Percentiles rank a stretch among this genome's conserved stretches.
Evolutionary conservation across 257 asterid genomes (phyloP).

Genomic region (Cynanchum wilfordii): DNA sequence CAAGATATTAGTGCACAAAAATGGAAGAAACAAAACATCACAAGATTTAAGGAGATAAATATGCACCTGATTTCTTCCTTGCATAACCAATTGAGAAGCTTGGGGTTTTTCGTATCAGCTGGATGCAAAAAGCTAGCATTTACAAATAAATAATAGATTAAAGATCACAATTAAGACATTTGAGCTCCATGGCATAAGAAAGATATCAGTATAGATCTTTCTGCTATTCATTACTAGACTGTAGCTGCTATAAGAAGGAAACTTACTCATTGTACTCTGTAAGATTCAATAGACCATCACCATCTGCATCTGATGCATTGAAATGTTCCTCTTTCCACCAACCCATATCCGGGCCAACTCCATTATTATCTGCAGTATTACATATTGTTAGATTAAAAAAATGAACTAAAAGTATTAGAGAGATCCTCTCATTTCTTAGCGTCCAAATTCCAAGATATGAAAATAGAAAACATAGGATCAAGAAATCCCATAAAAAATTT

Average conservation of each 20-base stretch:
- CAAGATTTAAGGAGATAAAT: background rate
- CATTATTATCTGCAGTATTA: constrained; percentile 38
- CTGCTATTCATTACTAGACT: background rate
- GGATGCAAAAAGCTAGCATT: constrained; percentile 84
- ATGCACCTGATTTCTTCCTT: constrained; percentile 82
- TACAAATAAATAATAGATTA: constrained; percentile 17
- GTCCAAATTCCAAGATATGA: background rate
- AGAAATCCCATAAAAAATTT: background rate
- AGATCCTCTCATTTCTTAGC: background rate
- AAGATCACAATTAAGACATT: constrained; percentile 9
- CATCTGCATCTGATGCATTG: constrained; percentile 88
- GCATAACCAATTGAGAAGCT: constrained; percentile 76
- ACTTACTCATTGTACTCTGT: constrained; percentile 93
- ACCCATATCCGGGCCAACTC: constrained; percentile 77
- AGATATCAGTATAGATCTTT: background rate
- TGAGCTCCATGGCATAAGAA: constrained; percentile 13
- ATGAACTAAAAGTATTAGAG: background rate
- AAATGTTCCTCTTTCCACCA: constrained; percentile 99
- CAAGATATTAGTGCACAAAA: too few relatives aligned
- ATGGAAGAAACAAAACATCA: background rate
- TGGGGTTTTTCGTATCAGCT: constrained; percentile 74
- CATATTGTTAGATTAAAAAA: constrained; percentile 1
- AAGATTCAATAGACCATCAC: constrained; percentile 71
- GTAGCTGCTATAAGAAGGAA: constrained; percentile 14
- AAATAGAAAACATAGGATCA: background rate